These are phyloP conservation scores for Penicillium cinerascens DNA, from an alignment of 495 filamentous ascomycete genomes.

Conservation along the genomic window DNA sequence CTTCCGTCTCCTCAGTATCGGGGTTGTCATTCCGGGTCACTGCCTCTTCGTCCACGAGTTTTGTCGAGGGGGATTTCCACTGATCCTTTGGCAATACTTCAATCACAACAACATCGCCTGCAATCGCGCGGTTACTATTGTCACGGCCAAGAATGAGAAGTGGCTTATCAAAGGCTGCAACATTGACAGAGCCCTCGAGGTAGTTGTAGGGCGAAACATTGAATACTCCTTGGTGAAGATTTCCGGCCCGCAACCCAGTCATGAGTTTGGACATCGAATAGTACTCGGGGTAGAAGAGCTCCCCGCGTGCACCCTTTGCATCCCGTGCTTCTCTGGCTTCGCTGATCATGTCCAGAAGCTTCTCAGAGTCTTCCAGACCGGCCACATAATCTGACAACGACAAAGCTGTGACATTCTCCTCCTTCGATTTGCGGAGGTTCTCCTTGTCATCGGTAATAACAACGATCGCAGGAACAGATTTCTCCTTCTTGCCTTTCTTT, in stretches of 20 bases:
- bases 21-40: constrained; percentile 91
- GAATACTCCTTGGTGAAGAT: constrained; percentile 89
- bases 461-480: constrained; percentile 69
- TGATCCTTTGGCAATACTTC: constrained; percentile 90
- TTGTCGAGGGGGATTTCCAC: constrained; percentile 93
- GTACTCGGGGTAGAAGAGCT: constrained; percentile 80
- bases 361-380: constrained; percentile 76
- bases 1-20: constrained; percentile 71
- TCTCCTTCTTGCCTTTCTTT: constrained; percentile 52
- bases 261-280: constrained; percentile 89
- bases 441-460: constrained; percentile 92
- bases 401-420: constrained; percentile 64
- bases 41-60: constrained; percentile 92
- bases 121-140: constrained; percentile 90
- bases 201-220: constrained; percentile 98
- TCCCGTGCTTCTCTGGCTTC: constrained; percentile 64
- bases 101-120: constrained; percentile 87
- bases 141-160: constrained; percentile 89
- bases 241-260: constrained; percentile 81
- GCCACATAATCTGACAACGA: constrained; percentile 75
- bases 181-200: constrained; percentile 85
- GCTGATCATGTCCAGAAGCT: constrained; percentile 92
- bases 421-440: constrained; percentile 77
- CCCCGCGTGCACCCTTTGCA: constrained; percentile 54
- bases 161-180: constrained; percentile 82